phyloP scores from a whole-genome alignment of 129 eudicot genomes.

The Helichrysum umbraculigerum region DNA sequence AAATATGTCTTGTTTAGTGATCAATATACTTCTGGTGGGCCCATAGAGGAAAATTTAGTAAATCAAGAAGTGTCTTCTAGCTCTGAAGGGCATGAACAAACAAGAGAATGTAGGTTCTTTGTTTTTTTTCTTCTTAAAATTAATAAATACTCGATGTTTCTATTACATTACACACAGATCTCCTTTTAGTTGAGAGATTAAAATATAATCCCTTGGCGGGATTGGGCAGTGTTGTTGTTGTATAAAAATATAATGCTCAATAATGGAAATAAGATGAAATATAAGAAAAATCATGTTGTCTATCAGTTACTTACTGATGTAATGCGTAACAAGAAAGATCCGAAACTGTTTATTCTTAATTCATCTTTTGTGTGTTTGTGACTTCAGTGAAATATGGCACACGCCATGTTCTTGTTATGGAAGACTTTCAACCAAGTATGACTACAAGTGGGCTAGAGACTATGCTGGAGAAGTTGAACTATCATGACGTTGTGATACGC shows the following conservation, averaged over 20 bases:
- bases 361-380: neutral
- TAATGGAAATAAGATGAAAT: too few relatives aligned
- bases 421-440: conserved; percentile 75
- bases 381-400: conserved; percentile 75
- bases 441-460: conserved; percentile 80
- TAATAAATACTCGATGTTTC: conserved; percentile 6
- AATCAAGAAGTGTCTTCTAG: conserved; percentile 29
- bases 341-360: conserved; percentile 4
- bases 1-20: conserved; percentile 74
- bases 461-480: conserved; percentile 64
- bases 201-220: too few relatives aligned
- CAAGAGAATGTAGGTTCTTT: conserved; percentile 42
- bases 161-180: neutral
- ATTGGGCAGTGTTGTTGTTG: too few relatives aligned
- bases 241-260: too few relatives aligned
- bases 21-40: conserved; percentile 42
- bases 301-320: neutral
- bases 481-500: conserved; percentile 64
- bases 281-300: too few relatives aligned
- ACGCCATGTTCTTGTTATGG: conserved; percentile 83
- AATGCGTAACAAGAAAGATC: conserved; percentile 4
- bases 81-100: conserved; percentile 40
- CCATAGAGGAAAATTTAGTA: conserved; percentile 31
- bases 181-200: too few relatives aligned
- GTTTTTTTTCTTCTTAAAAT: conserved; percentile 12